Percentiles rank a stretch among this genome's conserved stretches.
phyloP scores from a whole-genome alignment of 1,284 basidiomycete genomes.

The Microbotryum saponariae region DNA sequence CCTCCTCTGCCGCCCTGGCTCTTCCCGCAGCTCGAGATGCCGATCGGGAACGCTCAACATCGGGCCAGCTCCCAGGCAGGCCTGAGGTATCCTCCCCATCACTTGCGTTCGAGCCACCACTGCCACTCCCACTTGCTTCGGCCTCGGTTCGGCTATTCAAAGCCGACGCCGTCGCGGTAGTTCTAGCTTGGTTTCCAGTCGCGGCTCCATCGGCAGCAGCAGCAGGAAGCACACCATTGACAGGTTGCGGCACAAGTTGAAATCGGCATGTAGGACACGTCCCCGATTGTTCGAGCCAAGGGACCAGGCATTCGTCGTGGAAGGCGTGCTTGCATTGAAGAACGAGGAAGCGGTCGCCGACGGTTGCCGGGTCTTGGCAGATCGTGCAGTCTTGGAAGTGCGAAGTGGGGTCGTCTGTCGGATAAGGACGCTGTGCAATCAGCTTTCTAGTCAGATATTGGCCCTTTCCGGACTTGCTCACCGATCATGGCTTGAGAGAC shows the following conservation, averaged over 20 bases:
- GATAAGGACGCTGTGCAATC: no score
- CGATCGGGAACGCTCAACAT: no score
- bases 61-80: no score
- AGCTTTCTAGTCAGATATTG: no score
- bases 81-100: no score
- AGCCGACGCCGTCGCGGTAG: no score
- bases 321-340: conserved; percentile 66
- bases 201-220: neutral
- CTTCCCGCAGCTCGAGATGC: no score
- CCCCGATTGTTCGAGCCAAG: conserved; percentile 72
- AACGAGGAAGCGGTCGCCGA: conserved; percentile 45
- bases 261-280: conserved; percentile 78
- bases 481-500: conserved; percentile 54
- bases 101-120: no score
- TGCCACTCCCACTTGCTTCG: no score
- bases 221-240: neutral
- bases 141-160: no score
- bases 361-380: conserved; percentile 36
- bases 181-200: no score
- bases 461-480: conserved; percentile 31
- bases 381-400: conserved; percentile 38
- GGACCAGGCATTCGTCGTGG: conserved; percentile 68
- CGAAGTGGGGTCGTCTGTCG: neutral
- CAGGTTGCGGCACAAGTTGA: conserved; percentile 35
- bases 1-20: no score